Conservation (phyloP, 148 eudicot genomes). For the Diospyros kaki region DNA sequence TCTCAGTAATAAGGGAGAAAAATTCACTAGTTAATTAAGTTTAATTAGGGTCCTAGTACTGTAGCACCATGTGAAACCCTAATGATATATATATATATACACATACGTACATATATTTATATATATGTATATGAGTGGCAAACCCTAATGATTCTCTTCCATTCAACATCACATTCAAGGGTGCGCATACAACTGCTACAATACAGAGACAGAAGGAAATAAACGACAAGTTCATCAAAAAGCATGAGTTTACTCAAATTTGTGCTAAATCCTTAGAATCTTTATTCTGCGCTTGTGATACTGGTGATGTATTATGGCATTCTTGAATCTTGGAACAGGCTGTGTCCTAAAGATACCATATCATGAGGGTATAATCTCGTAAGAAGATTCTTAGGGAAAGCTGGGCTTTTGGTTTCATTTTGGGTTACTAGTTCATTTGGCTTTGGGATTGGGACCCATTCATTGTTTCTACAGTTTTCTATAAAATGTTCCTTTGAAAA, state of each 20-base stretch:
- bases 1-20: no score
- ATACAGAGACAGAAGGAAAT: not conserved
- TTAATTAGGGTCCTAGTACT: no score
- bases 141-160: not conserved
- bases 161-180: not conserved
- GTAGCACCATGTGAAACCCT: no score
- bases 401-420: not conserved
- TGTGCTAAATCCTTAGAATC: no score
- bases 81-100: no score
- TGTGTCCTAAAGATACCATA: slow-evolving; percentile 4
- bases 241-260: no score
- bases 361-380: not conserved
- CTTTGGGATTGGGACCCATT: not conserved
- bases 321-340: slow-evolving; percentile 1
- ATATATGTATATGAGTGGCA: no score
- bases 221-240: not conserved
- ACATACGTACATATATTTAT: not conserved
- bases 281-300: not conserved
- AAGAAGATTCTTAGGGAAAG: not conserved
- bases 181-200: not conserved
- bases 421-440: not conserved
- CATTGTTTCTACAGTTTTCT: not conserved
- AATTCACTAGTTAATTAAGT: no score
- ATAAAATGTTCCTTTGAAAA: no score
- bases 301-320: not conserved